Percentiles rank a stretch among this genome's conserved stretches.
Evolutionary conservation across 345 rosid species (phyloP).

Genomic region (Aquilaria sinensis): DNA sequence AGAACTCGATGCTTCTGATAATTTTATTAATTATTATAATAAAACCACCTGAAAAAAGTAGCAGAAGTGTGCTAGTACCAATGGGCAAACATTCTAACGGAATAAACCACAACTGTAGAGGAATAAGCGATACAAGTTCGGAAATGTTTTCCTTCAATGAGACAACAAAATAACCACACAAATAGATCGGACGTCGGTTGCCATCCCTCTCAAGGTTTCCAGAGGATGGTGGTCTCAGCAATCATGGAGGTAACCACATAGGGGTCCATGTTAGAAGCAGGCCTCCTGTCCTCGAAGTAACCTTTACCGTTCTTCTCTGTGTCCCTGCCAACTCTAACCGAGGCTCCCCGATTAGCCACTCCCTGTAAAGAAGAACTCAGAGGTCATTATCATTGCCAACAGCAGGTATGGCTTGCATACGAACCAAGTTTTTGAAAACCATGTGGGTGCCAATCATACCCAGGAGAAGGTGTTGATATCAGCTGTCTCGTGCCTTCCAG

Average conservation of each 20-base stretch:
- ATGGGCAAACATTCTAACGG: neutral
- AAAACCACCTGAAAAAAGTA: neutral
- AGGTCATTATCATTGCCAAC: too few species aligned
- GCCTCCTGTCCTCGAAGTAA: slow-evolving; percentile 72
- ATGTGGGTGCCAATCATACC: slow-evolving; percentile 23
- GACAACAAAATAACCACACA: neutral
- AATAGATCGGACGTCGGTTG: neutral
- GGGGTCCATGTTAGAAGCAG: slow-evolving; percentile 81
- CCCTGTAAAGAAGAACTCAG: slow-evolving; percentile 30
- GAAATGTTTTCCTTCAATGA: neutral
- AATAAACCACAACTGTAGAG: neutral
- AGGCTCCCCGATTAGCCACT: slow-evolving; percentile 71
- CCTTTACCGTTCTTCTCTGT: slow-evolving; percentile 69
- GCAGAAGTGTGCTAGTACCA: neutral
- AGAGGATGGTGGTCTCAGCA: slow-evolving; percentile 61
- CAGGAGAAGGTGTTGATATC: slow-evolving; percentile 67
- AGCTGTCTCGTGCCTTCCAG: slow-evolving; percentile 75
- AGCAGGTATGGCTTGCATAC: too few species aligned
- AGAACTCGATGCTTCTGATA: neutral
- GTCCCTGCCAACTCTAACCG: slow-evolving; percentile 67
- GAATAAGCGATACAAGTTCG: neutral
- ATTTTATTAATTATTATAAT: neutral
- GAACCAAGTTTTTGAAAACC: neutral
- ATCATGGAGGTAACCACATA: slow-evolving; percentile 78
- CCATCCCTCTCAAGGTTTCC: slow-evolving; percentile 22